Base-by-base conservation (phyloP, 1,284 basidiomycete genomes). In the Ustilago shanxiensis region DNA sequence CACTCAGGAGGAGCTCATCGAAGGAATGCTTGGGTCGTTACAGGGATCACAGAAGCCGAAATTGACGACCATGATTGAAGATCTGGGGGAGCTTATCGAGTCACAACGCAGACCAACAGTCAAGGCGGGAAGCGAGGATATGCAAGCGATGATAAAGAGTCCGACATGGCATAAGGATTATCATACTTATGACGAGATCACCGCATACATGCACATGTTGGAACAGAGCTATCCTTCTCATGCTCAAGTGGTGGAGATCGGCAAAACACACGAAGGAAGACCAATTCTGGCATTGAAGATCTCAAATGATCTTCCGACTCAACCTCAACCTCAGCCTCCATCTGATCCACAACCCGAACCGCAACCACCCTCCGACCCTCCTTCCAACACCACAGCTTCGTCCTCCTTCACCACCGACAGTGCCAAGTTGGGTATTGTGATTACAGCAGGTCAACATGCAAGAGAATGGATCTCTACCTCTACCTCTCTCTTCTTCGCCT, bases 391-490 rank as follows among this genome's bases (percentile, higher is more conserved):
- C n/a, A 56, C 39, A 16, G 41, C 56, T 14, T n/a, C 28, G n/a
- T n/a, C 52, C 24, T 41, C n/a, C 10, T 6, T 28, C n/a, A 26
- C 44, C 1, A 22, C 29, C 2, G 18, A 20, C 4, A 37, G 26
- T 0, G 39, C 20, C 0, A 73, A 70, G 33, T 20, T 67, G 10
- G 66, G 75, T 13, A 67, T 77, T 47, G 60, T 77, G 14, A 73
- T 77, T 28, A 60, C 71, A 1, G 75, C 60, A 10, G 75, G 63
- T 4, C 63, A 66, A 37, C 75, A 77, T 45, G 75, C 75, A 0
- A 53, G 75, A 9, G 75, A 77, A 91, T 95, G 93, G 93, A 90
- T 95, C 55, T 91, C 93, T 0, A 91, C 92, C 0, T 89, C 93
- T 0, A 89, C 93, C 0, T 88, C 92, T 0, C 87, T 93, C 13